Evolutionary conservation across 371 early-diverging fungal species (phyloP), one percentile per base, ranked within the genome.

Genomic region (Umbelopsis sp.): DNA sequence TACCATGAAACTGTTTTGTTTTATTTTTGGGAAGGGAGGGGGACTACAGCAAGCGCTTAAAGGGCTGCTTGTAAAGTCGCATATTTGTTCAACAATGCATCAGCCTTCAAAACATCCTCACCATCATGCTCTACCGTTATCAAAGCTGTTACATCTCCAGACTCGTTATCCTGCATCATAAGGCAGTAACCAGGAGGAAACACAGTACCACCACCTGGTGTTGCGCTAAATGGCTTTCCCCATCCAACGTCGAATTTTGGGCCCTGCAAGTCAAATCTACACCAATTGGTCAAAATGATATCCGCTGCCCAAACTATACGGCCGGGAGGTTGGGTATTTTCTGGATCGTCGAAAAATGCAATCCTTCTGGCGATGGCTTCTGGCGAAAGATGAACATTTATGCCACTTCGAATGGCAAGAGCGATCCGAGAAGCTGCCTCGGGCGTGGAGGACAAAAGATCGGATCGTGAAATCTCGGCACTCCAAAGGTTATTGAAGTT

Each of bases 271-370:
- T 81, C 82, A 75, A 77, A 77, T 63, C 68, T 71, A 51, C 76
- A 81, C 82, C 82, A 81, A 51, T 81, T 81, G 10, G 82, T 78
- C 50, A 80, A 71, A 2, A 79, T 74, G 1, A 81, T 14, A 67
- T 81, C 82, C 37, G 80, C 78, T 11, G 69, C n/a, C 72, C 72
- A 81, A n/a, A 14, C 18, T 11, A 81, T 69, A 62, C 78, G 75
- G 51, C 71, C 71, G 25, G 71, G 66, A 66, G 69, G 69, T 44
- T 51, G 41, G 29, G 9, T 66, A 46, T 41, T 66, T 25, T 67
- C 46, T 22, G 76, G 73, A 44, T 51, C 45, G 18, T 81, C 80
- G 51, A 78, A 78, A 32, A 81, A 81, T 25, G 75, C 62, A 64
- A 81, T 70, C 65, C 72, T 74, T 48, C 76, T 52, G 48, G 74